Conservation (phyloP, 768 basidiomycete species). For the Hericium erinaceus region DNA sequence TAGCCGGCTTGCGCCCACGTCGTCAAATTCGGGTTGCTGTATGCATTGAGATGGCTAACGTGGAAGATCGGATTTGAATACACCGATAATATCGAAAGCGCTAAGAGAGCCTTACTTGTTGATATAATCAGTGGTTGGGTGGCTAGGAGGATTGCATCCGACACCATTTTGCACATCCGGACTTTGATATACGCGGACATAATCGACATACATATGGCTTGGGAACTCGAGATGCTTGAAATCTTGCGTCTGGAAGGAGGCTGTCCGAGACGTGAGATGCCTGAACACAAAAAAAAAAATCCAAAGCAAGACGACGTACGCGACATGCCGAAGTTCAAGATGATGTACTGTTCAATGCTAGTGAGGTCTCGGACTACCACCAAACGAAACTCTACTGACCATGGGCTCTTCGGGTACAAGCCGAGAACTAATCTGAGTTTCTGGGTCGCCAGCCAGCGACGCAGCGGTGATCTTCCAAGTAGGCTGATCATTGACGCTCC, state of each 20-base stretch:
- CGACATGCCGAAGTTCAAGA: constrained; percentile 81
- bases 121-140: constrained; percentile 80
- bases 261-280: constrained; percentile 16
- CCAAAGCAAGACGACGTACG: constrained; percentile 25
- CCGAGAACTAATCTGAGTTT: constrained; percentile 49
- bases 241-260: constrained; percentile 66
- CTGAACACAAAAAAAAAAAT: not conserved
- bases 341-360: constrained; percentile 48
- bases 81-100: not conserved
- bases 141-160: constrained; percentile 69
- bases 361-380: constrained; percentile 1
- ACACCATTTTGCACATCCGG: constrained; percentile 56
- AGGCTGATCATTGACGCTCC: constrained; percentile 57
- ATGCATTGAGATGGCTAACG: constrained; percentile 42
- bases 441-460: constrained; percentile 58
- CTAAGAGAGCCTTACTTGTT: constrained; percentile 32
- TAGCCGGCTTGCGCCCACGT: constrained; percentile 77
- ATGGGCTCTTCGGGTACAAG: constrained; percentile 86
- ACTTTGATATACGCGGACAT: constrained; percentile 83
- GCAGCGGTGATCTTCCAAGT: constrained; percentile 67
- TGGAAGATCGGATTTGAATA: not conserved
- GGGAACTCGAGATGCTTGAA: constrained; percentile 71
- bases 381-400: constrained; percentile 37
- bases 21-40: constrained; percentile 75
- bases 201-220: constrained; percentile 75